phyloP scores from a whole-genome alignment of 225 moss, liverwort and hornwort genomes.

The Ulota crispa region DNA sequence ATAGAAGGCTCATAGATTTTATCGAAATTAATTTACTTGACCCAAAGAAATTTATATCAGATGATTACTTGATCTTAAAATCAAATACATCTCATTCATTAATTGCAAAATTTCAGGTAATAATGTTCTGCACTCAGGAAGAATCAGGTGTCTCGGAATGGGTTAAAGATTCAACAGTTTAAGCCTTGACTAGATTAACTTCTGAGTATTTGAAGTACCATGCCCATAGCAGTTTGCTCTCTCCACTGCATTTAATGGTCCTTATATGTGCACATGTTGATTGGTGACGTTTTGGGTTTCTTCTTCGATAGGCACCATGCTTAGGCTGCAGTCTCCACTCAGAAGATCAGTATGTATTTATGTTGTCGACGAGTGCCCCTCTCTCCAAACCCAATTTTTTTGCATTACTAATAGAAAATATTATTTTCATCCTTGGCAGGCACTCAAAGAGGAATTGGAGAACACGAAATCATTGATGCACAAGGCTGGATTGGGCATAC shows the following conservation, averaged over 20 bases:
- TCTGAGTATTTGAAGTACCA: background rate
- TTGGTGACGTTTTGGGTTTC: background rate
- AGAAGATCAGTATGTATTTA: background rate
- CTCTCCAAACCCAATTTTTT: background rate
- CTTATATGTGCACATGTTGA: background rate
- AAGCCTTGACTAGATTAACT: background rate
- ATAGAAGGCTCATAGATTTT: background rate
- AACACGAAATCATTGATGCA: constrained; percentile 76
- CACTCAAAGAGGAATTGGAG: constrained; percentile 75
- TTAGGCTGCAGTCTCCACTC: background rate
- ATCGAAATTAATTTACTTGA: background rate
- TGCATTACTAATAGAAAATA: background rate
- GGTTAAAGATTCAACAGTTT: background rate
- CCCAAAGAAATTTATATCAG: background rate
- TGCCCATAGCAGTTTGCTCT: background rate
- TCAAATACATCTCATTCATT: background rate
- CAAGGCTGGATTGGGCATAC: constrained; percentile 81
- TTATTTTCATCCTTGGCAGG: constrained; percentile 22
- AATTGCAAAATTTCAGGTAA: background rate
- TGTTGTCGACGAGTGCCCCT: background rate
- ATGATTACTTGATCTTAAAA: background rate
- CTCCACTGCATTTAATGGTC: background rate
- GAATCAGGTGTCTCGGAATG: background rate
- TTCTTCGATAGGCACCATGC: background rate
- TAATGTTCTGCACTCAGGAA: background rate